A percentile compares a stretch with the other conserved stretches of the same genome.
Evolutionary conservation across 1,284 basidiomycete genomes (phyloP).

Genomic region (Leccinum fuscescens): DNA sequence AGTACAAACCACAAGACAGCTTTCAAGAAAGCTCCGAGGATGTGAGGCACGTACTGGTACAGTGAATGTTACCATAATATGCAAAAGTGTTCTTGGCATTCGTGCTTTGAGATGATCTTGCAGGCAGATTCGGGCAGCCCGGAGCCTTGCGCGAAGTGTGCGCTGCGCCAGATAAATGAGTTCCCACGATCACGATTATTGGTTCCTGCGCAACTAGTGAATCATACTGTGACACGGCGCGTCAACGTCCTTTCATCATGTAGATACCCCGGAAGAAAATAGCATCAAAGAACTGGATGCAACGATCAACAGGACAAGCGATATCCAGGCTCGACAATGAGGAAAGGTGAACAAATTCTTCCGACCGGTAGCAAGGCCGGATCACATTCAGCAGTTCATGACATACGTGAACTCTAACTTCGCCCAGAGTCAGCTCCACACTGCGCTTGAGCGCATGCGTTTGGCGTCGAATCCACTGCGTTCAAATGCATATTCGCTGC

Average conservation of each 20-base stretch:
- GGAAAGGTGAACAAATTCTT: background rate
- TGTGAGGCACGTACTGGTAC: background rate
- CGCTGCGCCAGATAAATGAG: too few species aligned
- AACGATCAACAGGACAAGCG: background rate
- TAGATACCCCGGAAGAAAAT: background rate
- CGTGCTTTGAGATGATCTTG: background rate
- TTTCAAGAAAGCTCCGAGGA: constrained; percentile 3
- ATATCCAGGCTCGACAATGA: background rate
- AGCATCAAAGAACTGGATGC: background rate
- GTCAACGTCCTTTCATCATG: background rate
- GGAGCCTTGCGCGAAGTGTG: too few species aligned
- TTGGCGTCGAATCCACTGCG: background rate
- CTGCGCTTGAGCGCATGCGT: background rate
- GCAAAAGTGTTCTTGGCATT: background rate
- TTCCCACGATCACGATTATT: background rate
- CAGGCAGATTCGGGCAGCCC: background rate
- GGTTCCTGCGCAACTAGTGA: background rate
- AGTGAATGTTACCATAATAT: background rate
- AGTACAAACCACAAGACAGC: background rate
- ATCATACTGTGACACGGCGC: background rate
- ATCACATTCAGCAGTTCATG: background rate
- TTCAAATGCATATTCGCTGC: background rate
- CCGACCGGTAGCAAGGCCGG: background rate
- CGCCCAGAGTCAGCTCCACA: background rate
- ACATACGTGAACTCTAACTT: background rate